Percentiles rank a stretch among this genome's conserved stretches.
Conservation (phyloP, 371 early-diverging fungal species). For the Zopfochytrium polystomum region DNA sequence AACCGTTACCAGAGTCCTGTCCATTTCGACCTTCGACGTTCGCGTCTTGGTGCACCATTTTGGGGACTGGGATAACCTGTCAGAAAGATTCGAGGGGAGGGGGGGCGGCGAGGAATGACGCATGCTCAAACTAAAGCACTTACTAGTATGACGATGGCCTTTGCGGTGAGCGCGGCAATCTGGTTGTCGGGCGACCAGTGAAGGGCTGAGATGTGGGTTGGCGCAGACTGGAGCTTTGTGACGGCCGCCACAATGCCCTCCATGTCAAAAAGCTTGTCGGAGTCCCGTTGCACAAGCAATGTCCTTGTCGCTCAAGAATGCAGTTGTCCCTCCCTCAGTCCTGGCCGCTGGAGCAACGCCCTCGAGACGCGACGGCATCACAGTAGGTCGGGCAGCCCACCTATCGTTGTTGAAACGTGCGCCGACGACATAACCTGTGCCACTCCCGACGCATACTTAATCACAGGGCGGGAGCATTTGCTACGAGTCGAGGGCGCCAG, state of each 20-base stretch:
- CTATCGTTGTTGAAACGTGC: constrained; percentile 1
- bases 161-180: not conserved
- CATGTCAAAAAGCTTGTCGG: not conserved
- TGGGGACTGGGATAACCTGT: no score
- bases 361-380: not conserved
- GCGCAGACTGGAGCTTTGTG: not conserved
- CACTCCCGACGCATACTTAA: not conserved
- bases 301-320: not conserved
- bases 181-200: not conserved
- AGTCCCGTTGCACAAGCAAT: not conserved
- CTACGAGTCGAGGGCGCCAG: not conserved
- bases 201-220: not conserved
- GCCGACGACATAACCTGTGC: no score
- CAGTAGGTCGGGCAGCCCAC: not conserved
- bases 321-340: not conserved
- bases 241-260: not conserved
- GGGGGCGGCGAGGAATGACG: no score
- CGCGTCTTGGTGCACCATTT: no score
- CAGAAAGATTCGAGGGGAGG: no score
- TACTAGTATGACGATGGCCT: no score
- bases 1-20: no score
- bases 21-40: no score
- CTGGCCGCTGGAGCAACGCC: not conserved
- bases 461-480: not conserved
- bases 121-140: no score